A percentile compares a stretch with the other conserved stretches of the same genome.
These are phyloP conservation scores for Solanum neorickii DNA, from an alignment of 257 asterid species.

Conservation along the genomic window DNA sequence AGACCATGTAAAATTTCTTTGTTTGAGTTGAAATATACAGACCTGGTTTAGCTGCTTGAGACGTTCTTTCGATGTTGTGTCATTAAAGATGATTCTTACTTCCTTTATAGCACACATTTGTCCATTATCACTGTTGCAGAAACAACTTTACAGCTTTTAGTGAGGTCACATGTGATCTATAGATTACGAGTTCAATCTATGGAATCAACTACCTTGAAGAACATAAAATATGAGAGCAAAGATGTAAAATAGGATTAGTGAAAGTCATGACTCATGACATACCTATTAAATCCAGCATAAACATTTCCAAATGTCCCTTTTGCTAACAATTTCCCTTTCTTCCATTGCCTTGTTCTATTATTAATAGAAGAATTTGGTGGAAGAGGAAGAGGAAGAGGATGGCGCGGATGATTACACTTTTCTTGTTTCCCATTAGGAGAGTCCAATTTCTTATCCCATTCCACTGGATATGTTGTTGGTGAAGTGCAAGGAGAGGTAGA, in stretches of 20 bases:
- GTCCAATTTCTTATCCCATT: background rate
- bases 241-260: background rate
- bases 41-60: slow-evolving; percentile 52
- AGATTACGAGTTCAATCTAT: background rate
- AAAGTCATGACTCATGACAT: background rate
- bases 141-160: background rate
- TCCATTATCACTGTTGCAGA: slow-evolving; percentile 52
- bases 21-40: slow-evolving; percentile 5
- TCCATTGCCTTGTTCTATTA: slow-evolving; percentile 20
- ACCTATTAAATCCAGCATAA: slow-evolving; percentile 61
- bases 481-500: background rate
- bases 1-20: background rate
- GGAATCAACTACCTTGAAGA: background rate
- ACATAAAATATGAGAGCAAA: background rate
- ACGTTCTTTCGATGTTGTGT: slow-evolving; percentile 41
- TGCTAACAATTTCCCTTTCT: slow-evolving; percentile 56
- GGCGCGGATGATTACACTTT: background rate
- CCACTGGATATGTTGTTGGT: background rate
- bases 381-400: slow-evolving; percentile 11
- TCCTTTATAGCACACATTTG: slow-evolving; percentile 81
- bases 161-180: background rate
- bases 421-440: background rate
- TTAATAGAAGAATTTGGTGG: slow-evolving; percentile 6
- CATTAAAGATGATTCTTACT: slow-evolving; percentile 39
- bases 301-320: slow-evolving; percentile 66